Base-by-base conservation (phyloP, 192 early-diverging fungal species). In the Coemansia sp. region DNA sequence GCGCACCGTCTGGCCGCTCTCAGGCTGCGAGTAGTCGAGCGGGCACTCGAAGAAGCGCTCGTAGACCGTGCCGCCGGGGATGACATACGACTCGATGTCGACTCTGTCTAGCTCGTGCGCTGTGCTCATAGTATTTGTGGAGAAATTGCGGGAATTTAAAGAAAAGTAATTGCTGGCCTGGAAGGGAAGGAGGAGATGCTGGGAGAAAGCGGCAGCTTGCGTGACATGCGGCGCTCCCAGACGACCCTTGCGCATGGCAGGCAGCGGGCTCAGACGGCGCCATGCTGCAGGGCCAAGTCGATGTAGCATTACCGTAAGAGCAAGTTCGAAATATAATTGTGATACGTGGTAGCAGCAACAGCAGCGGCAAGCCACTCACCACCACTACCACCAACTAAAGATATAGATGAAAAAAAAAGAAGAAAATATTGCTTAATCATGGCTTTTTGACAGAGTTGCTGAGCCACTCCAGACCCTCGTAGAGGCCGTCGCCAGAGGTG, bases 401-500 rank as follows among this genome's bases (percentile, higher is more conserved):
- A 42, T n/a, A 42, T 2, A 17, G 12, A 42, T 4, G 12, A n/a
- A 42, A 42, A 6, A 42, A 6, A n/a, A 2, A 11, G 12, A 42
- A 42, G 12, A 9, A 11, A 9, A n/a, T 2, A 11, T 42, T 2
- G 49, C 46, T 20, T 45, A 46, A 25, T 53, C 49, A 41, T 41
- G 43, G 56, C 19, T 64, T 68, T 14, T 62, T 68, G 49, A 84
- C 63, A 29, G 87, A 89, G 74, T 71, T 87, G 68, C 87, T 91
- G 74, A 97, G 86, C 96, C 96, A 98, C 71, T 96, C 94, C 65
- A 98, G 86, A 74, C 96, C 97, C 83, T 99, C 96, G 84, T 95
- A 96, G 59, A 99, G 90, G 76, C 97, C 97, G 76, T 99, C 95
- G 68, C 97, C 96, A 56, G 86, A 84, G 37, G 93, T 94, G 47